Conservation (phyloP, 768 basidiomycete genomes). For the Crucibulum laeve region DNA sequence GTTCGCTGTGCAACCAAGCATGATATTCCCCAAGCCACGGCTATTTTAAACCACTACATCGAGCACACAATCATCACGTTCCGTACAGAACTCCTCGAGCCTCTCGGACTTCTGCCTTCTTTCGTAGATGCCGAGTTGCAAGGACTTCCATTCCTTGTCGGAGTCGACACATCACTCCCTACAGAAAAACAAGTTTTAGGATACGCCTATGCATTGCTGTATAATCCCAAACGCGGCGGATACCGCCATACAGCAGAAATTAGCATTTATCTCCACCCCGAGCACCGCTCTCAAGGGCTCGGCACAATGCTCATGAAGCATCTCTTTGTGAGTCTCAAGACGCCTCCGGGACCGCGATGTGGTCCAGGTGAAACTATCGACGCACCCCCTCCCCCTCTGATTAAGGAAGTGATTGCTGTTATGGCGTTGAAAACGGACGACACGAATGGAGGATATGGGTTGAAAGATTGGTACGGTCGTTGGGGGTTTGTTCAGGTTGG, state of each 20-base stretch:
- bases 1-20: conserved; percentile 7
- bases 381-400: not conserved
- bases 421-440: conserved; percentile 14
- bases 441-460: conserved; percentile 9
- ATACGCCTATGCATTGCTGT: conserved; percentile 13
- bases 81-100: conserved; percentile 9
- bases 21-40: conserved; percentile 13
- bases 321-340: not conserved
- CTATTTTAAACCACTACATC: conserved; percentile 17
- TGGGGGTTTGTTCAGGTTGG: conserved; percentile 17
- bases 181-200: conserved; percentile 9
- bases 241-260: conserved; percentile 18
- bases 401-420: conserved; percentile 12
- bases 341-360: not conserved
- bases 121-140: not conserved
- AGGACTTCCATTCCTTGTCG: not conserved
- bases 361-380: not conserved
- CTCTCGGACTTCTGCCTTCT: conserved; percentile 2
- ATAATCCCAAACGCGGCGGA: conserved; percentile 12
- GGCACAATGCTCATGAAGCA: conserved; percentile 10
- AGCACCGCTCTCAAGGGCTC: conserved; percentile 7
- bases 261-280: conserved; percentile 13
- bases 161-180: not conserved
- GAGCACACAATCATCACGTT: conserved; percentile 12
- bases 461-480: conserved; percentile 15